Evolutionary conservation across 345 rosid genomes (phyloP).

Genomic region (Salix exigua): DNA sequence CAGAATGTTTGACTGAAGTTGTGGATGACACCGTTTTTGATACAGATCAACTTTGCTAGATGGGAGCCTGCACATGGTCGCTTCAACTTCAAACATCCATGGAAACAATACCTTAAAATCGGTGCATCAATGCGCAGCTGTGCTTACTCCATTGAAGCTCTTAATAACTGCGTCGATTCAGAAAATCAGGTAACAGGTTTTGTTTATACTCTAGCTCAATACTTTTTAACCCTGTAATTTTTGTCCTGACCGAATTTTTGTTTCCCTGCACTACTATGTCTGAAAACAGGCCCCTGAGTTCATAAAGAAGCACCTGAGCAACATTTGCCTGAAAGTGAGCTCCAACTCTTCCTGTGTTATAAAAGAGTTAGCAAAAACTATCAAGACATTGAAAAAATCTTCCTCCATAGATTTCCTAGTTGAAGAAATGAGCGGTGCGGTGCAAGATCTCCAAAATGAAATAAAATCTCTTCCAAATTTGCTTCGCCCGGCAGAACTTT

Average conservation of each 20-base stretch:
- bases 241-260: neutral
- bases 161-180: constrained; percentile 30
- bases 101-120: constrained; percentile 47
- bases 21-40: neutral
- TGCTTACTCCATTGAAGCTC: constrained; percentile 44
- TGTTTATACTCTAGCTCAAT: neutral
- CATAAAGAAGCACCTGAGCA: constrained; percentile 35
- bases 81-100: constrained; percentile 49
- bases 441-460: constrained; percentile 33
- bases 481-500: neutral
- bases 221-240: neutral
- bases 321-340: constrained; percentile 31
- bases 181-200: constrained; percentile 26
- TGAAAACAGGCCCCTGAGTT: constrained; percentile 32
- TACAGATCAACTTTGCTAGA: constrained; percentile 43
- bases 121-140: constrained; percentile 39
- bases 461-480: constrained; percentile 22
- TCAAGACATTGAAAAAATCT: constrained; percentile 37
- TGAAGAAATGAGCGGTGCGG: constrained; percentile 34
- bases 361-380: constrained; percentile 29
- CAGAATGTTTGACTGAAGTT: neutral
- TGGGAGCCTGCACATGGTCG: constrained; percentile 58
- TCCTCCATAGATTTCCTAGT: constrained; percentile 19
- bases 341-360: constrained; percentile 31
- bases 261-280: neutral